phyloP scores from a whole-genome alignment of 768 basidiomycete species.

The Naganishia randhawae region DNA sequence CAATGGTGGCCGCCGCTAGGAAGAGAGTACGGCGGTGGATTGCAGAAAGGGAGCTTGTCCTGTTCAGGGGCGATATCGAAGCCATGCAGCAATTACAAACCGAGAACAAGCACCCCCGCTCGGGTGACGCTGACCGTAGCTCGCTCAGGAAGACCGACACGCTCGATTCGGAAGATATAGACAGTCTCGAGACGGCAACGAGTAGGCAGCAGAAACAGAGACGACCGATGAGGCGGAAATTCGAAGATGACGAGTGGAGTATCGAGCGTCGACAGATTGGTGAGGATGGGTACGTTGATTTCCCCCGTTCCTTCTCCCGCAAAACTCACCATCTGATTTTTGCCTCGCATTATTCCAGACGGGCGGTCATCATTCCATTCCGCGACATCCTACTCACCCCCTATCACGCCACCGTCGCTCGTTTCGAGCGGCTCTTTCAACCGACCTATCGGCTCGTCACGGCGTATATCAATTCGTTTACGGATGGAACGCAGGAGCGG shows the following conservation, averaged over 20 bases:
- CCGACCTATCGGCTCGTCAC: constrained; percentile 14
- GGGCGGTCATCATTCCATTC: constrained; percentile 12
- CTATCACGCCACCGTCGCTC: constrained; percentile 14
- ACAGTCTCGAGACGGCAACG: constrained; percentile 4
- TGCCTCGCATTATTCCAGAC: background rate
- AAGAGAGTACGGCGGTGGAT: constrained; percentile 20
- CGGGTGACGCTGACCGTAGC: no score
- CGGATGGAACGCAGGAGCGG: constrained; percentile 14
- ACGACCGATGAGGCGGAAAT: constrained; percentile 7
- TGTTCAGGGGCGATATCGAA: constrained; percentile 19
- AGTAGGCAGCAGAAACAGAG: constrained; percentile 14
- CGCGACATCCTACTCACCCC: constrained; percentile 18
- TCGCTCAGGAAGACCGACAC: background rate
- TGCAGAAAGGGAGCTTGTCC: background rate
- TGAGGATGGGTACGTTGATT: constrained; percentile 7
- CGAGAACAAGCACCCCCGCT: background rate
- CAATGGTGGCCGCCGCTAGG: background rate
- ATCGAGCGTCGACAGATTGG: constrained; percentile 11
- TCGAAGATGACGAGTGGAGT: constrained; percentile 19
- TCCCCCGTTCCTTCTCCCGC: no score
- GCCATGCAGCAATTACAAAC: constrained; percentile 4
- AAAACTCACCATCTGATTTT: background rate
- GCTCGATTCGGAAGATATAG: background rate
- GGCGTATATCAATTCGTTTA: constrained; percentile 13
- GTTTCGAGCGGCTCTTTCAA: constrained; percentile 1